phyloP scores from a whole-genome alignment of 257 asterid species.

The Perilla frutescens region DNA sequence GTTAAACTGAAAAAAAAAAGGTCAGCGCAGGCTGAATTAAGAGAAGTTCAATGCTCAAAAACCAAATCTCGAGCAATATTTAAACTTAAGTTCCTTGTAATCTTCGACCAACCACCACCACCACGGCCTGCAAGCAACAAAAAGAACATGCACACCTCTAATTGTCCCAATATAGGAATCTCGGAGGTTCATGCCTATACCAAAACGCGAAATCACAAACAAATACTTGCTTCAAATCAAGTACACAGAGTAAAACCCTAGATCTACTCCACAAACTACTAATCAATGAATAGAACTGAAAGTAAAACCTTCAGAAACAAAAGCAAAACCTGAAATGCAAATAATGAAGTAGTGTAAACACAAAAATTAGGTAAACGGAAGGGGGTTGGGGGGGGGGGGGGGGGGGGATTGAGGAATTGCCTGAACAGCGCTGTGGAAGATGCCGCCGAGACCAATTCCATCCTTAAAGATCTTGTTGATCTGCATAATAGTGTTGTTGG shows the following conservation, averaged over 20 bases:
- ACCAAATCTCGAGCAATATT: not conserved
- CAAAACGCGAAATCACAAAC: not conserved
- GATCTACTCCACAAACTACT: conserved; percentile 41
- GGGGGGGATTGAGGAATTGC: conserved; percentile 31
- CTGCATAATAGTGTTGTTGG: conserved; percentile 90
- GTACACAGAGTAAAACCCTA: conserved; percentile 40
- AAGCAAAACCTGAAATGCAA: not conserved
- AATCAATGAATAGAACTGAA: conserved; percentile 1
- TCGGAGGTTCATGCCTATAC: not conserved
- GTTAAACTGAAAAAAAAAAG: not conserved
- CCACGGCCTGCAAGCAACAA: conserved; percentile 2
- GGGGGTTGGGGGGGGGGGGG: no score
- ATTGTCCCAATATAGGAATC: conserved; percentile 14
- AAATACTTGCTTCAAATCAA: conserved; percentile 21
- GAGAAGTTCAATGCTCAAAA: not conserved
- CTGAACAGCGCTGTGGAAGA: conserved; percentile 99
- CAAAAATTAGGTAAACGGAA: not conserved
- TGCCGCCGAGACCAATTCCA: conserved; percentile 98
- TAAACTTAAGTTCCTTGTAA: not conserved
- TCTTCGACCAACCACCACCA: conserved; percentile 9
- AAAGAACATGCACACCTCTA: conserved; percentile 13
- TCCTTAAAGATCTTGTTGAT: conserved; percentile 97
- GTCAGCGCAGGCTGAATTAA: not conserved
- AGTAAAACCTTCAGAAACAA: not conserved
- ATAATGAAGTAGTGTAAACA: conserved; percentile 1